Base-by-base conservation (phyloP, 768 basidiomycete species). In the Boletus coccyginus region DNA sequence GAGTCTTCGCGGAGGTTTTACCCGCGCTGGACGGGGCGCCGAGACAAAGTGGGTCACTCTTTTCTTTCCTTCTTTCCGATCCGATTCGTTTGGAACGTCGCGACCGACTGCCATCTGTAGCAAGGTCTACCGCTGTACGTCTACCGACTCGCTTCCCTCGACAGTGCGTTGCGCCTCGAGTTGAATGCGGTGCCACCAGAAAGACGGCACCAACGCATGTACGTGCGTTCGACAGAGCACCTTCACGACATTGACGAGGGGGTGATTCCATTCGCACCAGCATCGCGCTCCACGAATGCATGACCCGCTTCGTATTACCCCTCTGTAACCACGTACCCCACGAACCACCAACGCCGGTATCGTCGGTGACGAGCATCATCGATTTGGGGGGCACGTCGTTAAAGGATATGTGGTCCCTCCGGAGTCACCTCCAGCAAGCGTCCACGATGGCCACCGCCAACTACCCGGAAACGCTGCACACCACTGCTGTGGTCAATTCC, bases 1-100 rank as follows among this genome's bases (percentile, higher is more conserved):
- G 82, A 86, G 66, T 64, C 66, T 11, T 68, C 85, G 0, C 80
- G 81, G 62, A 74, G 78, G 49, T 88, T 85, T 58, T 94, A 92
- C 71, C 89, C 90, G 1, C 79, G 87, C 33, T 92, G 88, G 88
- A 92, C 88, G 0, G 91, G 90, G 0, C 77, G 86, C 44, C 75
- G 89, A 60, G 87, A 91, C 67, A 89, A 87, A 75, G 90, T 86
- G 3, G 74, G 19, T 33, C 21, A 1, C n/a, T 19, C 12, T 48
- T n/a, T 31, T 5, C 5, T 43, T 27, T 24, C 9, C 11, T 2
- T 31, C 13, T 31, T 40, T 39, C 32, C 17, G 24, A 43, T 35
- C 5, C 2, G 38, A 16, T 24, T 31, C 21, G 38, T 57, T 21
- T 55, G 17, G 14, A 41, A 45, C 16, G 24, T 21, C 14, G 16